Conservation (phyloP, 371 early-diverging fungal genomes). For the Mucor ambiguus region DNA sequence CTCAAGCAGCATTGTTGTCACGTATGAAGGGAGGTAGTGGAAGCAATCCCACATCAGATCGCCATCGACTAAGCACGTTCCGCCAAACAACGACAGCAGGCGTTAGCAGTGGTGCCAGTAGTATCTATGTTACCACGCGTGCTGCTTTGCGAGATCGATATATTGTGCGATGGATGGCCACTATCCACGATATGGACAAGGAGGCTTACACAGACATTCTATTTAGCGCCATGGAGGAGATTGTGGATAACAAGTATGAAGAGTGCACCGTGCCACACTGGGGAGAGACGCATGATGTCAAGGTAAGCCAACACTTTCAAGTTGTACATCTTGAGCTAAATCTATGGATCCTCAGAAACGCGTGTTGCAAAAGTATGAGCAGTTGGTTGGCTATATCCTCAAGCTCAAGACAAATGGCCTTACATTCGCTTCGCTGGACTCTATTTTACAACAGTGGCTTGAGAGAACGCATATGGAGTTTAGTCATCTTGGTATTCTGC, state of each 20-base stretch:
- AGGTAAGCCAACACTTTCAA: conserved; percentile 34
- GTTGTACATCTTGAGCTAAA: no score
- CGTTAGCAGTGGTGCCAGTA: conserved; percentile 46
- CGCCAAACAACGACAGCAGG: conserved; percentile 24
- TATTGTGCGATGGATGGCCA: conserved; percentile 40
- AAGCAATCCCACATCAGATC: conserved; percentile 12
- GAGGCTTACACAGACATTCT: conserved; percentile 34
- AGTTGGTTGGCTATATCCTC: conserved; percentile 39
- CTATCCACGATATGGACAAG: conserved; percentile 43
- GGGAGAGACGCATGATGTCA: conserved; percentile 24
- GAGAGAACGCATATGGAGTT: conserved; percentile 38
- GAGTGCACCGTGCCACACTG: conserved; percentile 28
- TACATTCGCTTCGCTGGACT: conserved; percentile 43
- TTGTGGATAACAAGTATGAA: conserved; percentile 39
- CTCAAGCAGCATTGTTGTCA: conserved; percentile 35
- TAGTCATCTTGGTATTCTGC: conserved; percentile 29
- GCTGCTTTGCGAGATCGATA: conserved; percentile 44
- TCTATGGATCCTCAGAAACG: conserved; percentile 25
- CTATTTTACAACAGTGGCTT: conserved; percentile 46
- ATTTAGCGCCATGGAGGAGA: conserved; percentile 35
- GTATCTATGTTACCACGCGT: conserved; percentile 48
- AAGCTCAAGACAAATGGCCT: conserved; percentile 46
- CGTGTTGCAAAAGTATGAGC: conserved; percentile 40
- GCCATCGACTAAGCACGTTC: conserved; percentile 28
- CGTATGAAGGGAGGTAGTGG: conserved; percentile 29